A percentile compares a stretch with the other conserved stretches of the same genome.
These are phyloP conservation scores for Deinandra increscens DNA, from an alignment of 129 eudicot species.

Conservation along the genomic window DNA sequence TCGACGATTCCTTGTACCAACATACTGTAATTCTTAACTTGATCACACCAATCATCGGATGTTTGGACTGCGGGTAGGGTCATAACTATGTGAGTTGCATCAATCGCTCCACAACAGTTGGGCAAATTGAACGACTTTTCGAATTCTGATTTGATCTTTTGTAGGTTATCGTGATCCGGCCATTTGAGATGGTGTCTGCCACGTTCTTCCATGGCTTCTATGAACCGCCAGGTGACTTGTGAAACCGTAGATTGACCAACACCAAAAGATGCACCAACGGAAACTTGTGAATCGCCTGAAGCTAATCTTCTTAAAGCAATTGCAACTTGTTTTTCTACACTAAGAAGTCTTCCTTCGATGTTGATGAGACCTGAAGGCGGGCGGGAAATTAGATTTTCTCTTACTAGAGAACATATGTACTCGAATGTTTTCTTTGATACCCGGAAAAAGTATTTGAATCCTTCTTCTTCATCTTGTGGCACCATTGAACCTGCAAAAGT, in stretches of 20 bases:
- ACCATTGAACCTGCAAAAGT: constrained; percentile 45
- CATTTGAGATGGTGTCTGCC: constrained; percentile 85
- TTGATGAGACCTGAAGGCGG: constrained; percentile 98
- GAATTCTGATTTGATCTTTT: constrained; percentile 55
- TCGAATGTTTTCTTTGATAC: constrained; percentile 79
- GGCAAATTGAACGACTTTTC: constrained; percentile 59
- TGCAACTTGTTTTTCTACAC: constrained; percentile 98
- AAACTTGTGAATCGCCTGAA: constrained; percentile 94
- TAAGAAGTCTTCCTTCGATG: constrained; percentile 94
- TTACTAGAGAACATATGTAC: constrained; percentile 78
- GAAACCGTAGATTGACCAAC: constrained; percentile 99
- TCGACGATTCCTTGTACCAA: constrained; percentile 88
- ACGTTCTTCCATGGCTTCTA: constrained; percentile 92
- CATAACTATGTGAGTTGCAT: constrained; percentile 83
- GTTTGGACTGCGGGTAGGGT: constrained; percentile 95
- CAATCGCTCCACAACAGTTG: constrained; percentile 92
- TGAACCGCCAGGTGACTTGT: constrained; percentile 97
- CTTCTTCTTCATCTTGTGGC: constrained; percentile 73
- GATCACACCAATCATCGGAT: constrained; percentile 94
- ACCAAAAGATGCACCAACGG: constrained; percentile 88
- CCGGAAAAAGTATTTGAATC: constrained; percentile 83
- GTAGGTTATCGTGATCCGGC: constrained; percentile 55
- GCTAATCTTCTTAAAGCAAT: constrained; percentile 92
- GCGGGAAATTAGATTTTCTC: constrained; percentile 83
- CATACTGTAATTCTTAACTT: constrained; percentile 80